Percentiles rank a stretch among this genome's conserved stretches.
phyloP scores from a whole-genome alignment of 2,329 filamentous ascomycete genomes.

The Colletotrichum sp. region DNA sequence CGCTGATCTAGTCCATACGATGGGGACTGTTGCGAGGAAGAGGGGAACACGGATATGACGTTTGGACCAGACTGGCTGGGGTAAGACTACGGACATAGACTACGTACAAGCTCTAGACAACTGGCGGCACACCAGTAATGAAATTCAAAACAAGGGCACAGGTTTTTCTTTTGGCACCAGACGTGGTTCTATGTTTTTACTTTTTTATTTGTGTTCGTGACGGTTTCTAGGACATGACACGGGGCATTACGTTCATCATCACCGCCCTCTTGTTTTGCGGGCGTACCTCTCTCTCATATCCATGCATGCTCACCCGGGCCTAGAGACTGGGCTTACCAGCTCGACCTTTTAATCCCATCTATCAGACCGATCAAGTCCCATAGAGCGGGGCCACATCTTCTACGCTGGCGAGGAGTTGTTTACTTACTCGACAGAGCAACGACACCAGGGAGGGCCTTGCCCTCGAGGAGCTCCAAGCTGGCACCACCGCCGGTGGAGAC shows the following conservation, averaged over 20 bases:
- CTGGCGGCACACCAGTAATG: slow-evolving; percentile 12
- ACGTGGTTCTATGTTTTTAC: background rate
- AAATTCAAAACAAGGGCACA: background rate
- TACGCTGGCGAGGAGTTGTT: slow-evolving; percentile 28
- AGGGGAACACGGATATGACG: background rate
- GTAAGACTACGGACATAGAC: slow-evolving; percentile 7
- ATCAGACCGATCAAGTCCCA: slow-evolving; percentile 29
- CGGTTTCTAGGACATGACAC: slow-evolving; percentile 9
- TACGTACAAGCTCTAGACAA: slow-evolving; percentile 8
- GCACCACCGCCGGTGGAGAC: slow-evolving; percentile 97
- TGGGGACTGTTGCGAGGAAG: background rate
- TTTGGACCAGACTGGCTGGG: background rate
- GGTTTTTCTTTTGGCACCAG: background rate
- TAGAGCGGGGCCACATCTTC: background rate
- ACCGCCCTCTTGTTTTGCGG: background rate
- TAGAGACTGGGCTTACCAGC: slow-evolving; percentile 40
- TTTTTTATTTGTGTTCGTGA: slow-evolving; percentile 10
- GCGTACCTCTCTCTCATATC: background rate
- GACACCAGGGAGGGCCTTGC: slow-evolving; percentile 96
- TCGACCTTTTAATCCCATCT: slow-evolving; percentile 34
- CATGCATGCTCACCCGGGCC: slow-evolving; percentile 11
- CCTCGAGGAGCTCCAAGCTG: slow-evolving; percentile 93
- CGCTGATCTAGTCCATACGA: slow-evolving; percentile 43
- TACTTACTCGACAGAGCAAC: slow-evolving; percentile 83
- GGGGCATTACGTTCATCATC: slow-evolving; percentile 21